A percentile compares a stretch with the other conserved stretches of the same genome.
These are phyloP conservation scores for Magnusiomyces tetraspermus DNA, from an alignment of 1,139 yeast species.

Conservation along the genomic window DNA sequence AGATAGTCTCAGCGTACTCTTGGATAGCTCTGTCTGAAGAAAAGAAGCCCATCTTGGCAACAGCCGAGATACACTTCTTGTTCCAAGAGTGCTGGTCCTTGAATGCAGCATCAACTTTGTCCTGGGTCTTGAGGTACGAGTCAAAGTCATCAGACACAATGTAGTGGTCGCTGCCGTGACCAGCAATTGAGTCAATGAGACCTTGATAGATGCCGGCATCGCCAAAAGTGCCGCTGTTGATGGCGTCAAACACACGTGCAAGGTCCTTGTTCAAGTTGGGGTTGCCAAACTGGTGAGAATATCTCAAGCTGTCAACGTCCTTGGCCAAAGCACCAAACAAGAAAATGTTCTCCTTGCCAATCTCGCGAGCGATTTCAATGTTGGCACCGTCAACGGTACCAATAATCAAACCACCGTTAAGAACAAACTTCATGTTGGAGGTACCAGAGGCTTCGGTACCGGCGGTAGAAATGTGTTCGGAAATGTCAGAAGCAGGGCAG, in stretches of 20 bases:
- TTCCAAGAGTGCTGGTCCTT: conserved; percentile 63
- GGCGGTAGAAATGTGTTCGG: conserved; percentile 95
- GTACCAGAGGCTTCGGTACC: conserved; percentile 98
- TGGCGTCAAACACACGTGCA: conserved; percentile 52
- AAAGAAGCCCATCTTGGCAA: conserved; percentile 92
- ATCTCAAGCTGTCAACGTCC: conserved; percentile 77
- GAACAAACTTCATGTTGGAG: conserved; percentile 88
- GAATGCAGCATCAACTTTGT: conserved; percentile 63
- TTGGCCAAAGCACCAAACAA: conserved; percentile 86
- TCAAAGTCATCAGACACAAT: conserved; percentile 85
- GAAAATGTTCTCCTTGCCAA: conserved; percentile 88
- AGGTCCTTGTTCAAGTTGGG: conserved; percentile 45
- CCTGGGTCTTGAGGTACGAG: conserved; percentile 72
- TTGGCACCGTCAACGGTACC: conserved; percentile 98
- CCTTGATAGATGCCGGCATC: conserved; percentile 57
- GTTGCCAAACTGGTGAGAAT: conserved; percentile 52
- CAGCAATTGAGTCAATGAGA: conserved; percentile 55
- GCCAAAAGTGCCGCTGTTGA: conserved; percentile 66
- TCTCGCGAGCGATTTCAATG: conserved; percentile 87
- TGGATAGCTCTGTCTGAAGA: conserved; percentile 84
- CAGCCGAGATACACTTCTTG: conserved; percentile 64
- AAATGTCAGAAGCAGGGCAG: conserved; percentile 80
- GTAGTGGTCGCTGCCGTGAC: conserved; percentile 64
- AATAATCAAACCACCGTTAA: conserved; percentile 86
- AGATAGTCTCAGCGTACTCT: conserved; percentile 86